A percentile compares a stretch with the other conserved stretches of the same genome.
Conservation (phyloP, 2,329 filamentous ascomycete species). For the Pseudogymnoascus sp. region DNA sequence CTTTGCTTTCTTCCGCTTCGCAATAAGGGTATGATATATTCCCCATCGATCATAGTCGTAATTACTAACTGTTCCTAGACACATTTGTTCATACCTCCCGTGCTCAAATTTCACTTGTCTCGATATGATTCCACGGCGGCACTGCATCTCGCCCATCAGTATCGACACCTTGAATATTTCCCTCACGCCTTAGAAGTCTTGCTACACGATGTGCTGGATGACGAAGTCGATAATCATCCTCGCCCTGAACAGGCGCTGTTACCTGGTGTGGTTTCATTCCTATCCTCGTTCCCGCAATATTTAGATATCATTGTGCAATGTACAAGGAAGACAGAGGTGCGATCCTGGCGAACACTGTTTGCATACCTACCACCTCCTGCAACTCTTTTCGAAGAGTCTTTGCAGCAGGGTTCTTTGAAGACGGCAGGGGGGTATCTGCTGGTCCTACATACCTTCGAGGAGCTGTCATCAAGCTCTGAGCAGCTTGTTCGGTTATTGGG, state of each 20-base stretch:
- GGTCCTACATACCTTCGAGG: slow-evolving; percentile 76
- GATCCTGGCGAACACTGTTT: slow-evolving; percentile 92
- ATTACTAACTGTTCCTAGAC: slow-evolving; percentile 48
- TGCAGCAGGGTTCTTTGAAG: slow-evolving; percentile 78
- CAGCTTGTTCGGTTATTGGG: slow-evolving; percentile 75
- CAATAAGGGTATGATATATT: slow-evolving; percentile 61
- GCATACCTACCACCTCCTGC: slow-evolving; percentile 82
- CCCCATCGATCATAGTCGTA: neutral
- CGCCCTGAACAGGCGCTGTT: slow-evolving; percentile 56
- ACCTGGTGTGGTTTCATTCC: slow-evolving; percentile 52
- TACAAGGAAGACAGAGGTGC: slow-evolving; percentile 90
- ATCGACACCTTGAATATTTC: slow-evolving; percentile 83
- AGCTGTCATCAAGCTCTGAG: slow-evolving; percentile 59
- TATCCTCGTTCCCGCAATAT: slow-evolving; percentile 73
- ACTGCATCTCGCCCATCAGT: slow-evolving; percentile 73
- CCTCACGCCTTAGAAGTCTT: slow-evolving; percentile 87
- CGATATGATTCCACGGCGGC: slow-evolving; percentile 73
- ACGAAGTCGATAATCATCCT: slow-evolving; percentile 73
- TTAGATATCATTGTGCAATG: slow-evolving; percentile 95
- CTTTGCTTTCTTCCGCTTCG: slow-evolving; percentile 84
- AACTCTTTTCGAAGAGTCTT: slow-evolving; percentile 85
- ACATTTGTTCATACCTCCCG: slow-evolving; percentile 83
- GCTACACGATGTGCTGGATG: slow-evolving; percentile 85
- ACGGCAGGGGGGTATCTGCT: slow-evolving; percentile 96
- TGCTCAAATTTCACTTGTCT: slow-evolving; percentile 71